Conservation (phyloP, 371 early-diverging fungal species). For the Rhizopus sp. region DNA sequence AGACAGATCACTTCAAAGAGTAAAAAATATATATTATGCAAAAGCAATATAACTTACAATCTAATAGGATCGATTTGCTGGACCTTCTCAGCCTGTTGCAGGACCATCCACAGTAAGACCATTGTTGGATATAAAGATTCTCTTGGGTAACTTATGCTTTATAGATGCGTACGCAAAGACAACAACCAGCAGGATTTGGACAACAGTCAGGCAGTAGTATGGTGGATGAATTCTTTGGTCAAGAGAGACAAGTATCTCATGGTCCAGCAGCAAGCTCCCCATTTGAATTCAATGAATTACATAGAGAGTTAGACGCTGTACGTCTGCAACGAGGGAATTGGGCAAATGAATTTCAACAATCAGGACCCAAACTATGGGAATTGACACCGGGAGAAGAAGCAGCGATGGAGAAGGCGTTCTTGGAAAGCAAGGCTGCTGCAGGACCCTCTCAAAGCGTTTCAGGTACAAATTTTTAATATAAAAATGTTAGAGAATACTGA, state of each 20-base stretch:
- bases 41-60: background rate
- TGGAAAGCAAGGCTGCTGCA: slow-evolving; percentile 44
- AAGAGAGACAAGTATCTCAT: slow-evolving; percentile 37
- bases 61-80: slow-evolving; percentile 42
- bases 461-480: slow-evolving; percentile 23
- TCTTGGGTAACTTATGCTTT: background rate
- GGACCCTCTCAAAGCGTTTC: slow-evolving; percentile 32
- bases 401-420: slow-evolving; percentile 63
- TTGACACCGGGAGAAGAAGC: slow-evolving; percentile 59
- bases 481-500: background rate
- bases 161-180: slow-evolving; percentile 31
- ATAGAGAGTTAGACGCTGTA: slow-evolving; percentile 54
- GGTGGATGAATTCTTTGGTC: slow-evolving; percentile 62
- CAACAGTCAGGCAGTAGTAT: slow-evolving; percentile 33
- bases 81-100: slow-evolving; percentile 29
- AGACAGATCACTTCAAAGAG: slow-evolving; percentile 55
- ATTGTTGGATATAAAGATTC: background rate
- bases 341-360: slow-evolving; percentile 57
- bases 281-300: slow-evolving; percentile 58
- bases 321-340: slow-evolving; percentile 47
- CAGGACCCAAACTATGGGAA: slow-evolving; percentile 57
- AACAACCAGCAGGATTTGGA: slow-evolving; percentile 24
- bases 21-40: slow-evolving; percentile 18
- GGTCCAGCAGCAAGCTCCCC: slow-evolving; percentile 11
- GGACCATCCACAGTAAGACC: slow-evolving; percentile 40